phyloP scores from a whole-genome alignment of 495 filamentous ascomycete species.

The Trichoderma virens region DNA sequence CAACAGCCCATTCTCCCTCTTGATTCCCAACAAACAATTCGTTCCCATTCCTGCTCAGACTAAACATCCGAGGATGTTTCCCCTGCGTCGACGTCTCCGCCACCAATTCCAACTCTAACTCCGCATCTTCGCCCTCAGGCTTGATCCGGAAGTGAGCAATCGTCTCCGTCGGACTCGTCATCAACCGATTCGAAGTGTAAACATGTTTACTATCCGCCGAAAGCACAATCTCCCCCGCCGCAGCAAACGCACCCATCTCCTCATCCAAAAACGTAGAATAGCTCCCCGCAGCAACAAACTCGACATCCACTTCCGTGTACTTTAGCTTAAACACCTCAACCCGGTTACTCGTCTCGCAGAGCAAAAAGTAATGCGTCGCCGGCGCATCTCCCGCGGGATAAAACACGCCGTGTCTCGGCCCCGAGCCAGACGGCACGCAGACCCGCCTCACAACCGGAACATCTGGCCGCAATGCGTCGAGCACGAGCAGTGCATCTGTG shows the following conservation, averaged over 20 bases:
- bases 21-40: slow-evolving; percentile 27
- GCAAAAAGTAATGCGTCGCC: slow-evolving; percentile 21
- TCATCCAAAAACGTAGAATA: slow-evolving; percentile 26
- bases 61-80: slow-evolving; percentile 26
- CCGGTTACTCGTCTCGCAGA: slow-evolving; percentile 24
- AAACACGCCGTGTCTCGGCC: slow-evolving; percentile 30
- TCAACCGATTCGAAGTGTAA: slow-evolving; percentile 30
- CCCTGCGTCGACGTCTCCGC: slow-evolving; percentile 19
- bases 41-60: slow-evolving; percentile 17
- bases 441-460: slow-evolving; percentile 19
- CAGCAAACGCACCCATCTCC: slow-evolving; percentile 11
- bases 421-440: slow-evolving; percentile 15
- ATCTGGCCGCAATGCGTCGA: slow-evolving; percentile 20
- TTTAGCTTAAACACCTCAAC: slow-evolving; percentile 22
- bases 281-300: slow-evolving; percentile 16
- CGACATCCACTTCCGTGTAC: slow-evolving; percentile 18
- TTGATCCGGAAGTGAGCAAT: slow-evolving; percentile 25
- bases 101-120: neutral
- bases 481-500: slow-evolving; percentile 24
- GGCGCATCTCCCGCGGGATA: slow-evolving; percentile 9
- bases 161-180: slow-evolving; percentile 23
- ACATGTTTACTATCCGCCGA: slow-evolving; percentile 22
- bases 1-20: slow-evolving; percentile 20
- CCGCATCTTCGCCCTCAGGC: neutral
- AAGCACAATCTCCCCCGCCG: slow-evolving; percentile 24